Conservation (phyloP, 768 basidiomycete genomes). For the Podaxis carcinomalis region DNA sequence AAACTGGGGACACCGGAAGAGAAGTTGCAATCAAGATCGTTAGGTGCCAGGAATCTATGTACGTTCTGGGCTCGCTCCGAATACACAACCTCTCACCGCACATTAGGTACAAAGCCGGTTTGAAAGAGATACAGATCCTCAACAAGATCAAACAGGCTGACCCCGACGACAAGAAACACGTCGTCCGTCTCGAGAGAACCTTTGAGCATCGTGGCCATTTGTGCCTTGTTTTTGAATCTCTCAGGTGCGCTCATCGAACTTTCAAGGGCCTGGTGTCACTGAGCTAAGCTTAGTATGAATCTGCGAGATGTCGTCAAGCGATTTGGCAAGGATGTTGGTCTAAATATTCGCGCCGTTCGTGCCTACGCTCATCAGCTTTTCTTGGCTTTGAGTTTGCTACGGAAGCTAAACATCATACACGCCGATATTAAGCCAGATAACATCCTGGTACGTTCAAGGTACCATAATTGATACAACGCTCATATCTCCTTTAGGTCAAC, state of each 20-base stretch:
- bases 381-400: slow-evolving; percentile 76
- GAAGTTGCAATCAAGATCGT: slow-evolving; percentile 99
- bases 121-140: slow-evolving; percentile 89
- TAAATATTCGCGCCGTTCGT: slow-evolving; percentile 95
- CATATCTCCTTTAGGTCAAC: slow-evolving; percentile 60
- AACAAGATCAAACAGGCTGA: slow-evolving; percentile 85
- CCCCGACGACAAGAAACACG: slow-evolving; percentile 94
- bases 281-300: slow-evolving; percentile 73
- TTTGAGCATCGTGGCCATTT: slow-evolving; percentile 98
- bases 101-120: slow-evolving; percentile 86
- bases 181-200: slow-evolving; percentile 87
- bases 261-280: background rate
- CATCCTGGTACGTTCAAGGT: slow-evolving; percentile 66
- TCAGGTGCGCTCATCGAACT: slow-evolving; percentile 56
- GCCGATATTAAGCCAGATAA: slow-evolving; percentile 99
- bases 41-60: slow-evolving; percentile 96
- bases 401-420: slow-evolving; percentile 92
- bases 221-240: slow-evolving; percentile 91
- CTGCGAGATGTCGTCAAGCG: slow-evolving; percentile 96
- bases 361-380: slow-evolving; percentile 99
- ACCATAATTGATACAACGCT: background rate
- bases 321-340: slow-evolving; percentile 95
- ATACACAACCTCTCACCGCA: background rate
- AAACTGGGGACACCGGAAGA: slow-evolving; percentile 43
- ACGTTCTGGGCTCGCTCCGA: slow-evolving; percentile 24